A percentile compares a stretch with the other conserved stretches of the same genome.
Evolutionary conservation across 1,284 basidiomycete genomes (phyloP).

Genomic region (Puccinia triticina): DNA sequence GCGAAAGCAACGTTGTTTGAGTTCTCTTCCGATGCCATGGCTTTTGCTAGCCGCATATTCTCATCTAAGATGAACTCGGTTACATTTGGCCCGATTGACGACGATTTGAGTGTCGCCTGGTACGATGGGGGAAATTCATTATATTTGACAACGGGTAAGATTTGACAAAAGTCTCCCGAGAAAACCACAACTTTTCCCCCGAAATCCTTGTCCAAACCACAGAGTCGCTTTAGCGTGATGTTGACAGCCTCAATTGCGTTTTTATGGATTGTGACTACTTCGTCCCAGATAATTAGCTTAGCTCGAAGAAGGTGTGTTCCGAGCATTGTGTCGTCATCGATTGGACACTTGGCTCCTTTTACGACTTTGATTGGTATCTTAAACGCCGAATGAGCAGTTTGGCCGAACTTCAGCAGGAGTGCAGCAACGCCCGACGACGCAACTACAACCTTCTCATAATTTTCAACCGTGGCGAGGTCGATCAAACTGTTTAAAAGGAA

Average conservation of each 20-base stretch:
- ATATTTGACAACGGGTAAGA: no score
- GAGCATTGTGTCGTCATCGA: no score
- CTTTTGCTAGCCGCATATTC: no score
- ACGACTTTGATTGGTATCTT: conserved; percentile 60
- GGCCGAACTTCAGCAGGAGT: conserved; percentile 62
- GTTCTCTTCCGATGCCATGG: neutral
- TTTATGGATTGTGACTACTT: conserved; percentile 22
- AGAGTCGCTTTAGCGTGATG: neutral
- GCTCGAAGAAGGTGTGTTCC: neutral
- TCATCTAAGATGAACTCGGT: neutral
- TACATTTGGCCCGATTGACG: neutral
- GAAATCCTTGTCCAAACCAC: neutral
- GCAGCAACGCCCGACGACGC: conserved; percentile 63
- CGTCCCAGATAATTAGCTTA: conserved; percentile 41
- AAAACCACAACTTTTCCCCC: conserved; percentile 16
- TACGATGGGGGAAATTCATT: no score
- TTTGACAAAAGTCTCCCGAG: no score
- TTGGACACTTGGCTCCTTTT: neutral
- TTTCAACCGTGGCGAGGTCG: conserved; percentile 58
- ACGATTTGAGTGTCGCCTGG: neutral
- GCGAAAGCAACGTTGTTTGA: neutral
- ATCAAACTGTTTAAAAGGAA: no score
- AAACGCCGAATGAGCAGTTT: conserved; percentile 64
- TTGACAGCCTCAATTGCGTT: conserved; percentile 37
- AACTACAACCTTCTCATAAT: conserved; percentile 59